These are phyloP conservation scores for Castanopsis chinensis DNA, from an alignment of 306 rosid species.

Conservation along the genomic window DNA sequence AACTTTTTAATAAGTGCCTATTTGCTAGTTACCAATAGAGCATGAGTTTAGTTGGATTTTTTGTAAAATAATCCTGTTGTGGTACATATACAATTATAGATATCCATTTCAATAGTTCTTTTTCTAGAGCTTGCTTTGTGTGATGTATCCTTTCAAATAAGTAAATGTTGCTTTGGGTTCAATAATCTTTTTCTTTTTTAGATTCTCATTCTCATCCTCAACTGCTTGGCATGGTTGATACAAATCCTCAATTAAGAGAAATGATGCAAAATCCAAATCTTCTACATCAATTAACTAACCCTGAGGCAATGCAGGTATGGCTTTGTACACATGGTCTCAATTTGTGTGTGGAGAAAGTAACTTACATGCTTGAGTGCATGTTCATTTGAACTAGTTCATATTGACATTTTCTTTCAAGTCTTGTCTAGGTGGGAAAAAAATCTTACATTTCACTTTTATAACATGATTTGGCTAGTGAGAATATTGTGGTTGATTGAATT, in stretches of 20 bases:
- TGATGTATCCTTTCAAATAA: slow-evolving; percentile 12
- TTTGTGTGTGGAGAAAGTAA: too few species aligned
- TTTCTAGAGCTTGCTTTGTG: slow-evolving; percentile 10
- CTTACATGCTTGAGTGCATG: background rate
- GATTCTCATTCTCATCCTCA: slow-evolving; percentile 51
- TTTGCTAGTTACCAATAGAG: background rate
- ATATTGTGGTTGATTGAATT: background rate
- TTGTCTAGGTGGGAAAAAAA: background rate
- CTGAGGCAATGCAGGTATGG: slow-evolving; percentile 54
- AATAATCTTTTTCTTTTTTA: slow-evolving; percentile 4
- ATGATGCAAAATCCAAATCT: slow-evolving; percentile 66
- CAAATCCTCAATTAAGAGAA: slow-evolving; percentile 58
- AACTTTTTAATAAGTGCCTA: background rate
- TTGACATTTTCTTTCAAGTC: background rate
- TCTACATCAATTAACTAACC: slow-evolving; percentile 51
- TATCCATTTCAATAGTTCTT: slow-evolving; percentile 1
- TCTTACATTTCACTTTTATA: background rate
- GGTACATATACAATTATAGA: background rate
- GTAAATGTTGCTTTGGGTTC: background rate
- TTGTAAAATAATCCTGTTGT: slow-evolving; percentile 6
- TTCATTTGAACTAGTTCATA: background rate
- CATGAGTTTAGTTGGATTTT: background rate
- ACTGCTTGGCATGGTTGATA: slow-evolving; percentile 44
- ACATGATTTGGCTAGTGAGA: background rate
- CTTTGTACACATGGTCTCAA: too few species aligned